Evolutionary conservation across 768 basidiomycete genomes (phyloP).

Genomic region (Mycena floridula): DNA sequence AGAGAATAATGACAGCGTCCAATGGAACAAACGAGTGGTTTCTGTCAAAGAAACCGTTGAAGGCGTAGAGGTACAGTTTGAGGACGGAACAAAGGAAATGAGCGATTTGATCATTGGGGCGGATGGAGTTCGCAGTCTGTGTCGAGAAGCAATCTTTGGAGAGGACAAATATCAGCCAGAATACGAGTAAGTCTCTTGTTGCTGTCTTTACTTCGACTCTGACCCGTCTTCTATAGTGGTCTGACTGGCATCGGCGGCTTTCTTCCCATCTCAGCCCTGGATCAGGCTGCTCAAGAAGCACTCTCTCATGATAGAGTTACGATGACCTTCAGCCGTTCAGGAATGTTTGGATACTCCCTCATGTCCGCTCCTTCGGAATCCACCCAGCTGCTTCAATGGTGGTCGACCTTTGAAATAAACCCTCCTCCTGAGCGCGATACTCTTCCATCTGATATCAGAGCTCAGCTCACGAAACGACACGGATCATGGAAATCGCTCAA

Average conservation of each 20-base stretch:
- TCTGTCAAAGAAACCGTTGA: slow-evolving; percentile 20
- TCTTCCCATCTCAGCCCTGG: slow-evolving; percentile 23
- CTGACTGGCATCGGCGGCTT: slow-evolving; percentile 33
- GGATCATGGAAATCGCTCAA: slow-evolving; percentile 28
- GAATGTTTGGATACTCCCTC: slow-evolving; percentile 33
- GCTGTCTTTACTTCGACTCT: neutral
- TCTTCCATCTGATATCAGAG: slow-evolving; percentile 16
- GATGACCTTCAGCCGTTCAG: slow-evolving; percentile 31
- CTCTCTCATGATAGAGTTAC: slow-evolving; percentile 23
- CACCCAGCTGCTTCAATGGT: slow-evolving; percentile 27
- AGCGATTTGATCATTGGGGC: slow-evolving; percentile 35
- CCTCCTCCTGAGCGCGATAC: slow-evolving; percentile 17
- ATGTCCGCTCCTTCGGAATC: slow-evolving; percentile 6
- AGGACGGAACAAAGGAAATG: slow-evolving; percentile 24
- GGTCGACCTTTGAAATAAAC: slow-evolving; percentile 31
- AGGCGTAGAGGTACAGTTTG: slow-evolving; percentile 20
- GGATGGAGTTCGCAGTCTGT: slow-evolving; percentile 30
- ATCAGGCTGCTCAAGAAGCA: slow-evolving; percentile 18
- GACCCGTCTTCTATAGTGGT: slow-evolving; percentile 16
- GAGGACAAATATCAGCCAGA: slow-evolving; percentile 16
- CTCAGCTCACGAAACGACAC: slow-evolving; percentile 25
- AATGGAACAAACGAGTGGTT: slow-evolving; percentile 24
- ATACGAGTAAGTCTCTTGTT: slow-evolving; percentile 20
- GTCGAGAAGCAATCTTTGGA: slow-evolving; percentile 26
- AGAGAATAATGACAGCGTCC: slow-evolving; percentile 15